Conservation (phyloP, 768 basidiomycete species). For the Auricularia auricula-judae region DNA sequence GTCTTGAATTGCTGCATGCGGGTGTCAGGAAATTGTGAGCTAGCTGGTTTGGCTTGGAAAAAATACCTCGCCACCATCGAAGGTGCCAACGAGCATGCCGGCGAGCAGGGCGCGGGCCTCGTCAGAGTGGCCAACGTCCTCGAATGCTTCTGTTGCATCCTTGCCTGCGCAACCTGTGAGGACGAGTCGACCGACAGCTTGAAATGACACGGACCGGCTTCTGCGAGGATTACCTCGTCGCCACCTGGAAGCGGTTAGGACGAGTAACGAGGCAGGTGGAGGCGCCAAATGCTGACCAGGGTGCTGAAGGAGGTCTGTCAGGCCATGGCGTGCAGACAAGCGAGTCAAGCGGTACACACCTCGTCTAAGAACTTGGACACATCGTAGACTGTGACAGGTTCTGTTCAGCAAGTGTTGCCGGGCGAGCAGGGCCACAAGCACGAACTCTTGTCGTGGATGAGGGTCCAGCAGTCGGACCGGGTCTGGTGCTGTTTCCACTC, state of each 20-base stretch:
- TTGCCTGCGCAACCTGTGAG: slow-evolving; percentile 43
- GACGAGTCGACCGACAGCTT: slow-evolving; percentile 7
- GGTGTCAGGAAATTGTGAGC: neutral
- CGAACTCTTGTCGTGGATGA: slow-evolving; percentile 77
- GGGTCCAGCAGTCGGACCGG: slow-evolving; percentile 70
- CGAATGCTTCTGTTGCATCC: slow-evolving; percentile 96
- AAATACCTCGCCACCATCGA: slow-evolving; percentile 58
- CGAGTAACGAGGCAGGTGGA: neutral
- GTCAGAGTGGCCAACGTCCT: slow-evolving; percentile 98
- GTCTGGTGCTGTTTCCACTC: slow-evolving; percentile 68
- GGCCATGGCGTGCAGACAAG: neutral
- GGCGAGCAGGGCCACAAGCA: slow-evolving; percentile 5
- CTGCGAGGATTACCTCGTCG: slow-evolving; percentile 92
- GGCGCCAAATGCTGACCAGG: slow-evolving; percentile 32
- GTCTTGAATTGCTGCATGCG: neutral
- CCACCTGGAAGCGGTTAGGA: slow-evolving; percentile 34
- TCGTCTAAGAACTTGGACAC: slow-evolving; percentile 92
- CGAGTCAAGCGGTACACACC: slow-evolving; percentile 28
- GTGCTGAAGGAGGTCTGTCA: slow-evolving; percentile 40
- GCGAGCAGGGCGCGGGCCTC: slow-evolving; percentile 84
- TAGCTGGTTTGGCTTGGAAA: neutral
- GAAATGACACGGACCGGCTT: slow-evolving; percentile 56
- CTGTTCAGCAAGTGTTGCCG: neutral
- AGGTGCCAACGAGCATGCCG: slow-evolving; percentile 70
- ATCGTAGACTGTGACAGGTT: slow-evolving; percentile 63